A percentile compares a stretch with the other conserved stretches of the same genome.
phyloP scores from a whole-genome alignment of 2,329 filamentous ascomycete genomes.

The Boeremia lycopersici region DNA sequence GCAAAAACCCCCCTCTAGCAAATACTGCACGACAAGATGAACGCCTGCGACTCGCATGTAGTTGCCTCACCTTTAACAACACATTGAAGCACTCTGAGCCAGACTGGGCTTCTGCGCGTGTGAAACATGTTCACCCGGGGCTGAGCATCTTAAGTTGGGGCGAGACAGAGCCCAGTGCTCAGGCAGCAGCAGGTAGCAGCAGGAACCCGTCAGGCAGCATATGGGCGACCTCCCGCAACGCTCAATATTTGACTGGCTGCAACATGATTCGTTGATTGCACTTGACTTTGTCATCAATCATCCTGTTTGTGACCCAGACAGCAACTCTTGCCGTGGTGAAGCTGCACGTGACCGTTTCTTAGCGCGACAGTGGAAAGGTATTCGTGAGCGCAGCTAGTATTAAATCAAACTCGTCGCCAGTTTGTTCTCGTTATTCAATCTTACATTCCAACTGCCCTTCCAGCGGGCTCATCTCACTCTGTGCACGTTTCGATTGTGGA shows the following conservation, averaged over 20 bases:
- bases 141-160: constrained; percentile 1
- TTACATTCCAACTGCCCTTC: constrained; percentile 15
- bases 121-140: neutral
- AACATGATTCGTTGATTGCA: neutral
- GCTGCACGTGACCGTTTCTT: constrained; percentile 9
- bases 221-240: neutral
- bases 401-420: constrained; percentile 3
- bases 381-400: constrained; percentile 2
- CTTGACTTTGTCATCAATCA: neutral
- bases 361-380: neutral
- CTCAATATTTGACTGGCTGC: neutral
- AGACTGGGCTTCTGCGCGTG: neutral
- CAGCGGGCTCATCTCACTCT: constrained; percentile 28
- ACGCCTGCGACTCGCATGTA: neutral
- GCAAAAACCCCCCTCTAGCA: neutral
- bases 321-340: constrained; percentile 13
- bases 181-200: constrained; percentile 44
- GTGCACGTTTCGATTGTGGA: constrained; percentile 9
- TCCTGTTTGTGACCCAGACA: neutral
- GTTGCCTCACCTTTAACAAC: neutral
- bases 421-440: neutral
- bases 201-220: constrained; percentile 30
- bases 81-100: neutral
- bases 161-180: constrained; percentile 10
- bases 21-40: neutral